Base-by-base conservation (phyloP, 2,329 filamentous ascomycete genomes). In the Curvularia lunata region DNA sequence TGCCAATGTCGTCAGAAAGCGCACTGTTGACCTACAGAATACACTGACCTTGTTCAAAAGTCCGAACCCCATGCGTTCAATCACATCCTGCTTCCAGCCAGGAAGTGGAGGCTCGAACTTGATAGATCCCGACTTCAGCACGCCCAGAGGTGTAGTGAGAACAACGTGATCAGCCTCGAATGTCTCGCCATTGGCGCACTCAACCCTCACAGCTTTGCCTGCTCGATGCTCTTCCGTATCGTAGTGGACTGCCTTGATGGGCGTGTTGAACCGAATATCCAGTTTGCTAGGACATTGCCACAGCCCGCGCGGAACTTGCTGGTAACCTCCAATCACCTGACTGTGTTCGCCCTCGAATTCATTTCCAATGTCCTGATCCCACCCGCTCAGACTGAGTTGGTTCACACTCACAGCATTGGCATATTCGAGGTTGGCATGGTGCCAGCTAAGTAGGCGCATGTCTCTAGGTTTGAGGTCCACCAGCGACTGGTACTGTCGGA, bases 341-440 rank as follows among this genome's bases (percentile, higher is more conserved):
- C 91, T 92, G 74, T 99, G 96, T 61, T 91, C 88, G 6, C 95
- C 95, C 75, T 97, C 93, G 80, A 96, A 99, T 73, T 99, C 95
- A 68, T 99, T 97, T 0, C 95, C 95, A 48, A 93, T 92, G 72
- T 99, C 96, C 69, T 99, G 92, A 76, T 99, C 96, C 91, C 96
- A 98, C 0, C 93, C 89, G 7, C 89, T 87, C 13, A 99, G 85
- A 75, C 94, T 98, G 18, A 99, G 85, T 62, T 90, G 89, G 64
- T 90, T 88, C 53, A 97, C 87, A 64, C 92, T 96, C 1, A 88
- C 91, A 1, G 95, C 95, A 75, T 98, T 99, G 62, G 94, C 96
- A 73, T 99, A 99, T 77, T 99, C 95, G 13, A 99, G 84, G 72
- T 99, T 99, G 64, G 96, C 96, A 75, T 97, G 90, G 77, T 99